phyloP scores from a whole-genome alignment of 2,329 filamentous ascomycete species.

The Clonostachys solani region DNA sequence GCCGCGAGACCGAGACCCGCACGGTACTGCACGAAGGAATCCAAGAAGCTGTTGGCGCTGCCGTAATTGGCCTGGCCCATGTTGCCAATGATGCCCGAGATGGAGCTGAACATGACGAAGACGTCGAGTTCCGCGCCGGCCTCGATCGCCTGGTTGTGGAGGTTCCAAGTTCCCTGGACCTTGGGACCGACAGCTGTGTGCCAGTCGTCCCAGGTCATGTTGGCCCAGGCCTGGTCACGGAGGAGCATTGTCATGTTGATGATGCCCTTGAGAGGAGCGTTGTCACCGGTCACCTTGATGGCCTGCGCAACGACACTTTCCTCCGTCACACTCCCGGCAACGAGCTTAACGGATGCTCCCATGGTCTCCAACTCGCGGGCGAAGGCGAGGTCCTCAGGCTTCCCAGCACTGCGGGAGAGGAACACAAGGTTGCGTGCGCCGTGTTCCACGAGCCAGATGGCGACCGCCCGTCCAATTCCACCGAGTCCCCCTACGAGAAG shows the following conservation, averaged over 20 bases:
- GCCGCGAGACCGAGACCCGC: not conserved
- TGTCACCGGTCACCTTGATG: slow-evolving; percentile 16
- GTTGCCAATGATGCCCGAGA: slow-evolving; percentile 24
- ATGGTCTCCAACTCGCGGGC: slow-evolving; percentile 12
- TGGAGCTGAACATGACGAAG: slow-evolving; percentile 29
- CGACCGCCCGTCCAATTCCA: slow-evolving; percentile 5
- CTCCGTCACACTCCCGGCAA: slow-evolving; percentile 7
- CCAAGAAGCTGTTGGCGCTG: slow-evolving; percentile 23
- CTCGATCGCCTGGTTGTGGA: slow-evolving; percentile 11
- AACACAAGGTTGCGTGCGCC: slow-evolving; percentile 17
- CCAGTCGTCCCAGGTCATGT: slow-evolving; percentile 8
- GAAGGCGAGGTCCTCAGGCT: slow-evolving; percentile 12
- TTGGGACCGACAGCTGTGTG: slow-evolving; percentile 19
- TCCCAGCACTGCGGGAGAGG: slow-evolving; percentile 19
- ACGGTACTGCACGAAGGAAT: slow-evolving; percentile 11
- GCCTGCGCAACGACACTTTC: slow-evolving; percentile 13
- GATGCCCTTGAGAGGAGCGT: slow-evolving; percentile 7
- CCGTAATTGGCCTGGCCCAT: slow-evolving; percentile 33
- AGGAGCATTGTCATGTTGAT: slow-evolving; percentile 2
- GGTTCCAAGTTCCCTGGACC: slow-evolving; percentile 18
- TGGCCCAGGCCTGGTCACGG: not conserved
- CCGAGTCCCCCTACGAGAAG: slow-evolving; percentile 6
- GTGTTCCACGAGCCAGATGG: not conserved
- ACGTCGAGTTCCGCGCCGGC: slow-evolving; percentile 22
- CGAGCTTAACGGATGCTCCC: slow-evolving; percentile 15